Evolutionary conservation across 257 asterid genomes (phyloP), one percentile per base, ranked within the genome.

Genomic region (Primulina eburnea): DNA sequence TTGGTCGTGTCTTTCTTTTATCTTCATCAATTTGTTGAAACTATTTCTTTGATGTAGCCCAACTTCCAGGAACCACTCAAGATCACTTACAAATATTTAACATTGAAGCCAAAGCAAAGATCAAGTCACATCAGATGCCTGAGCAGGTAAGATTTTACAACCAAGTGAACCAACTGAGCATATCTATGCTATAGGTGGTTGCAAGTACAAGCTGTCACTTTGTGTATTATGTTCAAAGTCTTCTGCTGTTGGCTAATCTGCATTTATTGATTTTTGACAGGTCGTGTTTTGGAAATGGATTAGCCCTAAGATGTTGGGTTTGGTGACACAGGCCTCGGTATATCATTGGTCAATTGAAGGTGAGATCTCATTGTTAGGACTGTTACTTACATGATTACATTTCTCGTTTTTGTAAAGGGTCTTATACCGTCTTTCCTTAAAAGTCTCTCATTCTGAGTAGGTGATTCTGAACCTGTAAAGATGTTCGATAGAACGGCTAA

Each of bases 271-370:
- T 1, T 24, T 24, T 24, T 24, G 1, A 52, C 73, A 92, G 98
- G 94, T 92, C 64, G 96, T 84, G 9, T 92, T 92, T 71, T 92
- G 98, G 98, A 92, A 92, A 82, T 92, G 98, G 98, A 85, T 92
- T 76, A 76, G 91, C 21, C 89, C 88, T 50, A 89, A 85, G 78
- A 85, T 92, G 98, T 71, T 92, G 87, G 98, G 98, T 32, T 82
- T 92, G 82, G 98, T 89, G 62, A 92, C 98, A 1, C 96, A 89
- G 56, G 62, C 96, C 26, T 61, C 98, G 21, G 98, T 92, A 16
- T 92, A 86, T 82, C 96, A 92, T 71, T 92, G 98, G 98, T 73
- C 95, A 16, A 89, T 85, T 71, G 98, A 92, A 79, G 96, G 98
- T 85, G 71, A 10, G 73, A 29, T 50, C 52, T 20, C 65, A 75